Base-by-base conservation (phyloP, 148 eudicot genomes). In the Amaranthus palmeri region DNA sequence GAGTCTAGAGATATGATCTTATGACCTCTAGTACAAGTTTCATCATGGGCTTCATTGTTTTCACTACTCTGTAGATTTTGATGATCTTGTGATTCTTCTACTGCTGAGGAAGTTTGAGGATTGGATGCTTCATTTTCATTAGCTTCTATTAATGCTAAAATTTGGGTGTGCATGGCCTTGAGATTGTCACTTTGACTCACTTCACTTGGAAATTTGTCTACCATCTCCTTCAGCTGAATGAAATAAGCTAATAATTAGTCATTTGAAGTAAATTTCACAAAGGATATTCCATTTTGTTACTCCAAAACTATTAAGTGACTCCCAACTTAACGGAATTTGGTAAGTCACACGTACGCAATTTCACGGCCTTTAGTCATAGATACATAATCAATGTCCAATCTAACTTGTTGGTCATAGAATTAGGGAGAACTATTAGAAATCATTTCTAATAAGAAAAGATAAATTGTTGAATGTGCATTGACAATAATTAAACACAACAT, bases 191-290 rank as follows among this genome's bases (percentile, higher is more conserved):
- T 80, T 57, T 84, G 82, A 10, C 72, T 64, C 44, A 77, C 64
- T 70, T 87, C 91, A 6, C 84, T 71, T 36, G 96, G 87, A 58
- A 85, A 52, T 70, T 84, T 88, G 70, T 84, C 84, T 3, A 79
- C 74, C 8, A 88, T 74, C 72, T 83, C 91, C 71, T 88, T 86
- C 74, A 92, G 67, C 93, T 90, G 76, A 76, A 77, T n/a, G 59
- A 6, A 41, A 55, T 47, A 56, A 18, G 43, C 40, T 12, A 50
- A 50, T 46, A 52, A 49, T 72, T n/a, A 60, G 68, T 44, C 45
- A 13, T 4, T 6, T 41, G 25, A 64, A 64, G 49, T 12, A 17
- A 6, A 54, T 54, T 10, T 54, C 58, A 54, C 58, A 25, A 25
- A 0, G 36, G 36, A 25, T 25, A 25, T 0, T 25, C 36, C 36